A percentile compares a stretch with the other conserved stretches of the same genome.
Conservation (phyloP, 2,329 filamentous ascomycete species). For the Emericellopsis atlantica region DNA sequence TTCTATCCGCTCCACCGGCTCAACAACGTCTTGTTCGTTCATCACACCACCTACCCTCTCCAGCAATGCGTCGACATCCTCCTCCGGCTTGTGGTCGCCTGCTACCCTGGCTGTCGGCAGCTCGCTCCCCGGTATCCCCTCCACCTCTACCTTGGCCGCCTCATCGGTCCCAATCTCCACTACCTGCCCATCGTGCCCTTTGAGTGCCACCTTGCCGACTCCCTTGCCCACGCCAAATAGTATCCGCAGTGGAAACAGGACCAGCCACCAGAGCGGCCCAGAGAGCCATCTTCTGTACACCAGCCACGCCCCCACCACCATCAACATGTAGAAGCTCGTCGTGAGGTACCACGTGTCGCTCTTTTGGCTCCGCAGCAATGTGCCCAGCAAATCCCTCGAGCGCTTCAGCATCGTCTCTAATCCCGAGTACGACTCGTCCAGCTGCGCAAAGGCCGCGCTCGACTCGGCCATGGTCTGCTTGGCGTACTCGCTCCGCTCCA, state of each 20-base stretch:
- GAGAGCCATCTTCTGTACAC: constrained; percentile 76
- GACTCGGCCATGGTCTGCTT: constrained; percentile 79
- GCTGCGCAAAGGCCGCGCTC: constrained; percentile 65
- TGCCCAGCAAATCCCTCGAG: constrained; percentile 63
- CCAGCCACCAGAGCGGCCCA: constrained; percentile 79
- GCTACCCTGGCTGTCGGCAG: constrained; percentile 37
- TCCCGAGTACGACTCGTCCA: constrained; percentile 70
- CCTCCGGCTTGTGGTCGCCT: constrained; percentile 8
- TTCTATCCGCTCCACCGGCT: constrained; percentile 8
- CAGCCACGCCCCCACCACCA: constrained; percentile 71
- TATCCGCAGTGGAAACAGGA: constrained; percentile 69
- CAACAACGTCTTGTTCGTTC: constrained; percentile 18
- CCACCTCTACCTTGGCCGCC: constrained; percentile 14
- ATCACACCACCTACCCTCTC: constrained; percentile 44
- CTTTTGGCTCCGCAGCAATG: constrained; percentile 78
- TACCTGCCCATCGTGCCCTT: constrained; percentile 11
- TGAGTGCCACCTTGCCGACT: constrained; percentile 38
- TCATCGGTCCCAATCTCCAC: constrained; percentile 13
- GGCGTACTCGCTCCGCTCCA: constrained; percentile 78
- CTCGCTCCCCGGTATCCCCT: constrained; percentile 24
- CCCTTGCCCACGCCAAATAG: constrained; percentile 46
- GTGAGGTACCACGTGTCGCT: constrained; percentile 97
- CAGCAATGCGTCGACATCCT: constrained; percentile 26
- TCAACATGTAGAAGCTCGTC: constrained; percentile 73
- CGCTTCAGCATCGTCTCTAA: constrained; percentile 67